Conservation (phyloP, 805 yeast species). For the Candida qinlingensis region DNA sequence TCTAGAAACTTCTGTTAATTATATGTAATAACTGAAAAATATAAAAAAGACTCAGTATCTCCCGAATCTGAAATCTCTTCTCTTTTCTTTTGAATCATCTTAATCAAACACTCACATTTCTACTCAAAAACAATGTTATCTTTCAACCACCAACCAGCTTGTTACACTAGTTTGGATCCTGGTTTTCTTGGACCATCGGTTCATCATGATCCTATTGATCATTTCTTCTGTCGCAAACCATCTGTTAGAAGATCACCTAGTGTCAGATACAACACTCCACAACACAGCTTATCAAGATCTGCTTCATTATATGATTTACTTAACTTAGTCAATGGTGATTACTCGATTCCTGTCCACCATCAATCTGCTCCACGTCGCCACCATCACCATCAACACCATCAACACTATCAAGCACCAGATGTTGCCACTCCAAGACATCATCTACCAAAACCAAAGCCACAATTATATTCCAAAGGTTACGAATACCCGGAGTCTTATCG, state of each 20-base stretch:
- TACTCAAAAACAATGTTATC: conserved; percentile 8
- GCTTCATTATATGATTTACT: conserved; percentile 6
- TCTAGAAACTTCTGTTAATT: too few relatives aligned
- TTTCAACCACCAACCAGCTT: conserved; percentile 8
- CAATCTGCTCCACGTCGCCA: neutral
- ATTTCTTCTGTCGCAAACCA: conserved; percentile 2
- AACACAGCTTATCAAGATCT: neutral
- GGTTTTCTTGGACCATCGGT: neutral
- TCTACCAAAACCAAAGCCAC: neutral
- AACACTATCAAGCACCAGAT: neutral
- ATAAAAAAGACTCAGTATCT: neutral
- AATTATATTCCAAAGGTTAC: conserved; percentile 6
- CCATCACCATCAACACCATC: neutral
- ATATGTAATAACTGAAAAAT: neutral
- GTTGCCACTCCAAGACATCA: neutral
- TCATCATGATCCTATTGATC: conserved; percentile 1
- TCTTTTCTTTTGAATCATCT: neutral
- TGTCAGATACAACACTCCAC: neutral
- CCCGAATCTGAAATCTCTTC: neutral
- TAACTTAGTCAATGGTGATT: conserved; percentile 1
- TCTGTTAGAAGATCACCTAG: conserved; percentile 6
- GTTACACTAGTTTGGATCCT: neutral
- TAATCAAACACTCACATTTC: neutral
- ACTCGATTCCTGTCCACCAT: neutral
- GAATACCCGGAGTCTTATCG: conserved; percentile 6